A percentile compares a stretch with the other conserved stretches of the same genome.
These are phyloP conservation scores for Debaryomyces prosopidis DNA, from an alignment of 805 yeast species.

Conservation along the genomic window DNA sequence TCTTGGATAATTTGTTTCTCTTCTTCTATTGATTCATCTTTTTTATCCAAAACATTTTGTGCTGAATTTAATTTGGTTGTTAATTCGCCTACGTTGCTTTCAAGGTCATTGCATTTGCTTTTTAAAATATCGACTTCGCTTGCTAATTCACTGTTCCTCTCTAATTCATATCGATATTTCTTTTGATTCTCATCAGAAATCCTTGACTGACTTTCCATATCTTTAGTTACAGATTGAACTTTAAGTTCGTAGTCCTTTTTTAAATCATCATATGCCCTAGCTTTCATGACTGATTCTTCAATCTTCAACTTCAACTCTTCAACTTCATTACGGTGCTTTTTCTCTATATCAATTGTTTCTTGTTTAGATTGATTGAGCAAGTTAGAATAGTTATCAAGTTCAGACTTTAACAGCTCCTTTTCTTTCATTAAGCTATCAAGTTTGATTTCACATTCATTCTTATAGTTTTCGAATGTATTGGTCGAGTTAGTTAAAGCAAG, in stretches of 20 bases:
- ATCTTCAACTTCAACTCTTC: slow-evolving; percentile 24
- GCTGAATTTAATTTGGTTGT: slow-evolving; percentile 9
- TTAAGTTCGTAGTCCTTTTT: slow-evolving; percentile 32
- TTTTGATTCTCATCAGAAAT: slow-evolving; percentile 50
- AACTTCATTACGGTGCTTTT: slow-evolving; percentile 22
- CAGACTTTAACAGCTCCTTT: slow-evolving; percentile 20
- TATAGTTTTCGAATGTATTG: slow-evolving; percentile 49
- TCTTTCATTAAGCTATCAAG: slow-evolving; percentile 21
- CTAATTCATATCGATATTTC: slow-evolving; percentile 57
- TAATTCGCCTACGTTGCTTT: slow-evolving; percentile 9
- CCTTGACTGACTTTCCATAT: slow-evolving; percentile 42
- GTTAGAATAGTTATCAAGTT: slow-evolving; percentile 19
- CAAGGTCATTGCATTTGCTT: slow-evolving; percentile 16
- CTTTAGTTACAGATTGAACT: slow-evolving; percentile 25
- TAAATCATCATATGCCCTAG: slow-evolving; percentile 33
- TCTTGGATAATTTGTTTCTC: slow-evolving; percentile 25
- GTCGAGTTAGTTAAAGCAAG: slow-evolving; percentile 58
- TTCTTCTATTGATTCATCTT: slow-evolving; percentile 19
- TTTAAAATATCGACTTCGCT: slow-evolving; percentile 24
- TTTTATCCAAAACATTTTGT: slow-evolving; percentile 12
- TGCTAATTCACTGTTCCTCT: slow-evolving; percentile 53
- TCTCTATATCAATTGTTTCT: slow-evolving; percentile 18
- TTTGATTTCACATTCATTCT: slow-evolving; percentile 22
- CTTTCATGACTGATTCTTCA: slow-evolving; percentile 26
- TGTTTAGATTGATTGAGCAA: slow-evolving; percentile 22